Conservation (phyloP, 208 protist genomes). For the Crithidia brevicula region DNA sequence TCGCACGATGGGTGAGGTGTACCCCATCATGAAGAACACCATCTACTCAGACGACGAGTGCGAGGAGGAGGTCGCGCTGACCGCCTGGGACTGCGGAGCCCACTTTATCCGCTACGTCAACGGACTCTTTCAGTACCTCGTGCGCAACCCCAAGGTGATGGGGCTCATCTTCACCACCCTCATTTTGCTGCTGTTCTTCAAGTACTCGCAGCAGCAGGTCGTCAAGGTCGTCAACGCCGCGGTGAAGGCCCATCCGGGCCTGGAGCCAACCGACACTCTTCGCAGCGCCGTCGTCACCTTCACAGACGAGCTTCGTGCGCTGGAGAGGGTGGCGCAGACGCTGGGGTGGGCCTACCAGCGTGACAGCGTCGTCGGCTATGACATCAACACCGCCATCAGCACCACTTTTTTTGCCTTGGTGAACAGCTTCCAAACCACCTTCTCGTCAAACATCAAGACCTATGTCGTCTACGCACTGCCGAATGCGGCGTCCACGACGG, state of each 20-base stretch:
- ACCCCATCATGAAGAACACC: conserved; percentile 69
- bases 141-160: conserved; percentile 57
- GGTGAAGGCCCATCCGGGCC: conserved; percentile 46
- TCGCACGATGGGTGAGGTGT: conserved; percentile 50
- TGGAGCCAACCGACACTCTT: conserved; percentile 51
- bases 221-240: conserved; percentile 46
- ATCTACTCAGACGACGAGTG: conserved; percentile 67
- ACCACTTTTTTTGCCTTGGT: conserved; percentile 39
- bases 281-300: conserved; percentile 51
- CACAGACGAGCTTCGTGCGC: conserved; percentile 40
- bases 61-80: conserved; percentile 38
- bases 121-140: conserved; percentile 52
- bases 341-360: conserved; percentile 40
- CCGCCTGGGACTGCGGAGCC: conserved; percentile 42
- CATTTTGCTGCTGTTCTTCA: conserved; percentile 64
- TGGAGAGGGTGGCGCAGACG: conserved; percentile 38
- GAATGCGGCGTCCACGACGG: neutral
- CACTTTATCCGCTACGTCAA: conserved; percentile 59
- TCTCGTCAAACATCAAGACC: conserved; percentile 40
- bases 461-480: conserved; percentile 44
- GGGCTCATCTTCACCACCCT: conserved; percentile 51
- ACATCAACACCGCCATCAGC: conserved; percentile 20
- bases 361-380: conserved; percentile 35
- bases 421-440: conserved; percentile 35
- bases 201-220: conserved; percentile 60